These are phyloP conservation scores for Vanderwaltozyma yarrowii DNA, from an alignment of 805 yeast species.

Conservation along the genomic window DNA sequence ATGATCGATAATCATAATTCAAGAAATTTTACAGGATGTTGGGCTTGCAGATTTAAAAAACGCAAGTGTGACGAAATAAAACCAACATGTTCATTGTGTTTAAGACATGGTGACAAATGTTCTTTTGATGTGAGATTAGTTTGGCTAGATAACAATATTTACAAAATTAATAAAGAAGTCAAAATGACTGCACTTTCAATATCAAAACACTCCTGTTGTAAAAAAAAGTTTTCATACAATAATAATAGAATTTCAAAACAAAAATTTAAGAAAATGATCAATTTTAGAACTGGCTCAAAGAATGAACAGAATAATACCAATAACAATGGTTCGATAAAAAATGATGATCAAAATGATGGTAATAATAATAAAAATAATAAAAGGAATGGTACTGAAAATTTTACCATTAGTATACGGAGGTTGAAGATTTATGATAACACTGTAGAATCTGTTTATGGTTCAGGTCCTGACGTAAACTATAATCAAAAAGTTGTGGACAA, in stretches of 20 bases:
- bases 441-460: constrained; percentile 16
- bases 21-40: constrained; percentile 28
- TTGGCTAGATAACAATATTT: constrained; percentile 23
- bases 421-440: constrained; percentile 24
- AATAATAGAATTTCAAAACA: constrained; percentile 10
- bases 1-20: constrained; percentile 1
- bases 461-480: constrained; percentile 4
- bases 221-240: neutral
- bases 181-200: neutral
- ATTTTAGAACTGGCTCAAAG: constrained; percentile 5
- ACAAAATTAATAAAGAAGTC: constrained; percentile 3
- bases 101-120: constrained; percentile 17
- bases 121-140: constrained; percentile 24
- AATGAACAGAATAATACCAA: neutral
- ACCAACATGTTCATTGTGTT: constrained; percentile 23
- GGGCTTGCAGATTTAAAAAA: constrained; percentile 28
- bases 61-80: constrained; percentile 24
- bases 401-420: constrained; percentile 25
- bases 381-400: constrained; percentile 8
- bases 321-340: neutral
- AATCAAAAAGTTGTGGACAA: constrained; percentile 17
- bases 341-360: neutral
- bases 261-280: constrained; percentile 13
- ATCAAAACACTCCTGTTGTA: neutral
- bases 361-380: neutral